phyloP scores from a whole-genome alignment of 2,329 filamentous ascomycete species.

The Hypoxylon sp. region DNA sequence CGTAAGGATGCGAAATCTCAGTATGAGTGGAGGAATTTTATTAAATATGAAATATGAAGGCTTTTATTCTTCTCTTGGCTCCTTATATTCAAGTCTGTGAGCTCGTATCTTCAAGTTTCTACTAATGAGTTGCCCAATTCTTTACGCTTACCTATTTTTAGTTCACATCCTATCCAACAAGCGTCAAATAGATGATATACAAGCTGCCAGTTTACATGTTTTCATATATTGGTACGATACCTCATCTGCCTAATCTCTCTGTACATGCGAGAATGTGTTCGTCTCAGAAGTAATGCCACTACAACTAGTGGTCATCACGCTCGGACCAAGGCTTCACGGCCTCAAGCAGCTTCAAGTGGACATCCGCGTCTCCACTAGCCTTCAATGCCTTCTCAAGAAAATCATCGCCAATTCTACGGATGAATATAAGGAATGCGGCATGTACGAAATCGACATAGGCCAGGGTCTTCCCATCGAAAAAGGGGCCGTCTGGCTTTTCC shows the following conservation, averaged over 20 bases:
- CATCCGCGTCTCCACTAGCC: conserved; percentile 56
- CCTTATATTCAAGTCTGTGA: no score
- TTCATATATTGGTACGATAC: not conserved
- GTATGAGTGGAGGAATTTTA: not conserved
- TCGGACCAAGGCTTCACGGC: conserved; percentile 60
- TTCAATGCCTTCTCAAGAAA: conserved; percentile 56
- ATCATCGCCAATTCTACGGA: conserved; percentile 55
- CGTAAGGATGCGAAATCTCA: not conserved
- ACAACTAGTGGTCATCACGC: conserved; percentile 56
- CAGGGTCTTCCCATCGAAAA: conserved; percentile 70
- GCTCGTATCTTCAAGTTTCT: not conserved
- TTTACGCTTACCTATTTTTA: not conserved
- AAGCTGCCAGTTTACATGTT: not conserved
- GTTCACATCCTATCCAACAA: not conserved
- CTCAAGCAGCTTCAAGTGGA: conserved; percentile 60
- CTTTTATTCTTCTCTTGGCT: no score
- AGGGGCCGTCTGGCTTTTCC: conserved; percentile 70
- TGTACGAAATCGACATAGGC: conserved; percentile 73
- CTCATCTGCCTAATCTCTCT: not conserved
- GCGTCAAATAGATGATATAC: not conserved
- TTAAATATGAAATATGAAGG: not conserved
- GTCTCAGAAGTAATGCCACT: not conserved
- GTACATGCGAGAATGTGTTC: not conserved
- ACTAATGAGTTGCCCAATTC: not conserved
- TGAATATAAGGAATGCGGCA: conserved; percentile 60